Conservation (phyloP, 208 protist genomes). For the Trichomonas vaginalis region DNA sequence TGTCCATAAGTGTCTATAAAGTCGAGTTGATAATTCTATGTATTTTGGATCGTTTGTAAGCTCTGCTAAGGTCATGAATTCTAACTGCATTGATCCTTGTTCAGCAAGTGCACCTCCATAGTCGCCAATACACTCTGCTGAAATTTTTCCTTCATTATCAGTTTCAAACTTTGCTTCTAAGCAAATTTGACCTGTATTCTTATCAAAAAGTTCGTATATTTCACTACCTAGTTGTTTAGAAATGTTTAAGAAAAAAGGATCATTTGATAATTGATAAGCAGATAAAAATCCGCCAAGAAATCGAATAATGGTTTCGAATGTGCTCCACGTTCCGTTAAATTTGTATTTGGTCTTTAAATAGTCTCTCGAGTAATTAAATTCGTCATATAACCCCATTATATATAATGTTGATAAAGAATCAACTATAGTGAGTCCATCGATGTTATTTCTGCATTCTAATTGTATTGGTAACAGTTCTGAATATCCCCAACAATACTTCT, state of each 20-base stretch:
- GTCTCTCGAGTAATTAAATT: not conserved
- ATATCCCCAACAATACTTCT: conserved; percentile 47
- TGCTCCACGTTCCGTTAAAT: not conserved
- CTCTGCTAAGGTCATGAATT: not conserved
- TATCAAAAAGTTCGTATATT: not conserved
- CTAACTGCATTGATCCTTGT: not conserved
- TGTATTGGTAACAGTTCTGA: conserved; percentile 53
- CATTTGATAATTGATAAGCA: conserved; percentile 45
- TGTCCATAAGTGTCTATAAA: not conserved
- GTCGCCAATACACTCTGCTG: not conserved
- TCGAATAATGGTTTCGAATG: conserved; percentile 57
- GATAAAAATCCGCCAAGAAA: conserved; percentile 49
- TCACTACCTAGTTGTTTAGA: not conserved
- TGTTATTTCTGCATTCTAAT: conserved; percentile 21
- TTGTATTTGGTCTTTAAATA: not conserved
- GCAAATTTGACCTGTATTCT: not conserved
- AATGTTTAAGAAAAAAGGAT: conserved; percentile 34
- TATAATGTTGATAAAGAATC: not conserved
- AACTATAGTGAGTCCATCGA: conserved; percentile 19
- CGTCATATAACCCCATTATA: not conserved
- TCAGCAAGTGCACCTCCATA: conserved; percentile 13
- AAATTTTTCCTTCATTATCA: not conserved
- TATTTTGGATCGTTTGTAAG: not conserved
- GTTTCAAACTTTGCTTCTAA: not conserved
- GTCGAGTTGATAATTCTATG: not conserved